Percentiles rank a stretch among this genome's conserved stretches.
phyloP scores from a whole-genome alignment of 1,284 basidiomycete species.

The Leccinum fallax region DNA sequence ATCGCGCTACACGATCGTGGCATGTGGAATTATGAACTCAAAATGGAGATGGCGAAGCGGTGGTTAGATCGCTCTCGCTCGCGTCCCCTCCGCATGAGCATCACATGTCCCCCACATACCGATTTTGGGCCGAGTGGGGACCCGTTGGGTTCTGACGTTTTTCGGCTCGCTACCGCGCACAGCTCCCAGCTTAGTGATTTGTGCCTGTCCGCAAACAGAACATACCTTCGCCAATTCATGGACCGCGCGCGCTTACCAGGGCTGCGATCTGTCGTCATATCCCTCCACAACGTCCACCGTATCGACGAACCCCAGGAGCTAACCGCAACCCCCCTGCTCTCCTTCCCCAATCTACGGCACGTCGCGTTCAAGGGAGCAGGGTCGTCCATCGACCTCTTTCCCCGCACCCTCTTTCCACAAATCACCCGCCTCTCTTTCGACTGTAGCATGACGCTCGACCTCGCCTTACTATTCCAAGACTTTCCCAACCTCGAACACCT shows the following conservation, averaged over 20 bases:
- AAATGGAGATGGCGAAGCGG: conserved; percentile 26
- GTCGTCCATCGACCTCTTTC: conserved; percentile 18
- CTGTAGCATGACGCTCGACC: conserved; percentile 17
- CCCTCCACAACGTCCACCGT: conserved; percentile 16
- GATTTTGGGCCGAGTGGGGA: conserved; percentile 19
- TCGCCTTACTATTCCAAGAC: conserved; percentile 23
- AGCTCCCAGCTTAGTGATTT: conserved; percentile 23
- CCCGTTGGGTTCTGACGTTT: conserved; percentile 19
- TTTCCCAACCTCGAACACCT: conserved; percentile 19
- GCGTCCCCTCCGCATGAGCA: conserved; percentile 29
- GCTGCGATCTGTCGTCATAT: conserved; percentile 22
- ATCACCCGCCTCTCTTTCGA: conserved; percentile 32
- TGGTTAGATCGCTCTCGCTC: conserved; percentile 25
- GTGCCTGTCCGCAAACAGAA: conserved; percentile 17
- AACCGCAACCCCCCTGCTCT: background rate
- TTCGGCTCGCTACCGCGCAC: conserved; percentile 27
- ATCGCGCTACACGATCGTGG: conserved; percentile 29
- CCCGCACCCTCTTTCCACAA: conserved; percentile 20
- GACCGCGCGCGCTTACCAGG: conserved; percentile 8
- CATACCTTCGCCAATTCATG: conserved; percentile 27
- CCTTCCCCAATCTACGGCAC: conserved; percentile 20
- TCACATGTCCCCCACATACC: conserved; percentile 23
- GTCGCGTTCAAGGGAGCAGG: conserved; percentile 21
- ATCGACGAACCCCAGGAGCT: conserved; percentile 6
- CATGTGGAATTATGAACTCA: conserved; percentile 31